Base-by-base conservation (phyloP, 495 filamentous ascomycete genomes). In the Talaromyces trachyspermus region DNA sequence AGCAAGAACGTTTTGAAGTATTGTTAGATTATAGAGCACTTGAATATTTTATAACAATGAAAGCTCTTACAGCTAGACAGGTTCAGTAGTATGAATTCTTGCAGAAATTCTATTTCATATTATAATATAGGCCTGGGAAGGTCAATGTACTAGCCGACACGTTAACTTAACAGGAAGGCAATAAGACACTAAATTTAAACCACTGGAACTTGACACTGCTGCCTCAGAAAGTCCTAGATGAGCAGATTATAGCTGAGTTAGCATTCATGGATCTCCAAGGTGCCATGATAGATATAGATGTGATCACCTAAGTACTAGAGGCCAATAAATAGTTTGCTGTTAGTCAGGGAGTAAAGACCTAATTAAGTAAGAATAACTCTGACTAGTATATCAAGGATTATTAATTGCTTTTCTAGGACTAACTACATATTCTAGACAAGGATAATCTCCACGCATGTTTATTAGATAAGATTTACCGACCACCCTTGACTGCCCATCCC, bases 31-130 rank as follows among this genome's bases (percentile, higher is more conserved):
- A 63, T 37, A 47, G 51, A 6, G 56, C 59, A 12, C 48, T 64
- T 1, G 45, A 59, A 30, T 58, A 63, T 22, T 59, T 62, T 26
- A 59, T 58, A 26, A 50, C 46, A 3, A 58, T 37, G 0, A 59
- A 61, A 44, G 35, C 37, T 4, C 48, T 61, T 4, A 54, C 43
- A 15, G 29, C 38, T 2, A 17, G 43, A 11, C 43, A 62, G 18
- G 47, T 36, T 2, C 4, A 41, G 14, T 64, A 33, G 54, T 25
- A 45, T 3, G 54, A 67, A 32, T 54, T 54, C 19, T 43, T 66
- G 0, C 52, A 24, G n/a, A 2, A 27, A 19, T 51, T 51, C 33
- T 38, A 55, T 23, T 55, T 51, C 18, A 14, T 43, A 15, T 43
- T 55, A 17, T 9, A 26, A 11, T 48, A 55, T 29, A 14, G 38